Conservation (phyloP, 2,329 filamentous ascomycete species). For the Cercospora sojina region DNA sequence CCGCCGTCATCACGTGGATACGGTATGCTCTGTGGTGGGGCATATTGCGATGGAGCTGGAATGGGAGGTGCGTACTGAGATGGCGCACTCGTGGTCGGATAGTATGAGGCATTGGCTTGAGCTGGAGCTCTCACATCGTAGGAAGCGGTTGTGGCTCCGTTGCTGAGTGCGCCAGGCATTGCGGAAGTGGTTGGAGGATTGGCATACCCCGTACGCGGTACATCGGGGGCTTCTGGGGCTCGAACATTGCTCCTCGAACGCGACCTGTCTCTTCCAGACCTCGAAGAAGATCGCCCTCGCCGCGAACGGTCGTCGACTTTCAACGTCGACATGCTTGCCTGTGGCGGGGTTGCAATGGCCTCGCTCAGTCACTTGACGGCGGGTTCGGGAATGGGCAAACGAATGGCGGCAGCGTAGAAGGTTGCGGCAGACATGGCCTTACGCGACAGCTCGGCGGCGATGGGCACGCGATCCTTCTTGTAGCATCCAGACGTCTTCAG, state of each 20-base stretch:
- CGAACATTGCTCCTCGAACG: constrained; percentile 44
- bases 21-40: constrained; percentile 20
- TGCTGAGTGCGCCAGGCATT: constrained; percentile 28
- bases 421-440: constrained; percentile 8
- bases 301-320: constrained; percentile 44
- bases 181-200: constrained; percentile 26
- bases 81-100: constrained; percentile 8
- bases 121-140: constrained; percentile 45
- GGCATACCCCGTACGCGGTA: constrained; percentile 20
- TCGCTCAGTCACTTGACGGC: constrained; percentile 3
- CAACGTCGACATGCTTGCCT: constrained; percentile 31
- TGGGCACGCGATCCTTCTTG: neutral
- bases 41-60: constrained; percentile 4
- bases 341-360: constrained; percentile 6
- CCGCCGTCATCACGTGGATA: constrained; percentile 34
- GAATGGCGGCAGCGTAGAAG: constrained; percentile 13
- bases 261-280: constrained; percentile 37
- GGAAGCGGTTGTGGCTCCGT: constrained; percentile 32
- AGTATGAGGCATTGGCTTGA: constrained; percentile 8
- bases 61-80: constrained; percentile 22
- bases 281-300: constrained; percentile 47
- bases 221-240: constrained; percentile 36
- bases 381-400: constrained; percentile 11
- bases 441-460: constrained; percentile 1
- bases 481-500: constrained; percentile 7